Conservation (phyloP, 2,329 filamentous ascomycete genomes). For the Xylariales sp. region DNA sequence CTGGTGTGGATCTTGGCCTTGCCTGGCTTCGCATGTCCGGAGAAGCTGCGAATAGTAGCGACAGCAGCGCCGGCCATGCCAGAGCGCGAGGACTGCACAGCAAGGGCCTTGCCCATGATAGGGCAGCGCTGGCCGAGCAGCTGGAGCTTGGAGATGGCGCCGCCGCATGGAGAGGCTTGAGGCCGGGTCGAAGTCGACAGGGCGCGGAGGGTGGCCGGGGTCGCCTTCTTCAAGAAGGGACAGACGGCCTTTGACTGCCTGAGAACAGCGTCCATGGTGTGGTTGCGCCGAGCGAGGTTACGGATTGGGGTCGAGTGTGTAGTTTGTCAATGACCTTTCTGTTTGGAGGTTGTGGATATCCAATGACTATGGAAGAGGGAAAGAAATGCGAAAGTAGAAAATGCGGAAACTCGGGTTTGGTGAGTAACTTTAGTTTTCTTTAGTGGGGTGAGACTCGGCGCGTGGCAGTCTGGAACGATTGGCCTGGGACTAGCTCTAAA, state of each 20-base stretch:
- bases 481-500: too few species aligned
- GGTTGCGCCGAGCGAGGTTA: not conserved
- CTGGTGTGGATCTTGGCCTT: conserved; percentile 81
- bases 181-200: conserved; percentile 71
- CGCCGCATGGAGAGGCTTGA: conserved; percentile 71
- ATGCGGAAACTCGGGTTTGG: too few species aligned
- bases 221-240: conserved; percentile 93
- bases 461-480: too few species aligned
- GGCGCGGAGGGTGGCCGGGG: conserved; percentile 83
- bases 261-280: conserved; percentile 83
- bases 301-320: too few species aligned
- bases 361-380: too few species aligned
- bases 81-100: conserved; percentile 68
- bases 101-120: conserved; percentile 96
- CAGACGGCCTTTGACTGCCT: conserved; percentile 96
- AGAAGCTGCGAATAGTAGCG: conserved; percentile 47
- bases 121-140: conserved; percentile 91
- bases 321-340: too few species aligned
- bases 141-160: conserved; percentile 96
- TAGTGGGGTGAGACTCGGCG: too few species aligned
- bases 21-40: conserved; percentile 45
- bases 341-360: not conserved
- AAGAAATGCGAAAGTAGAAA: too few species aligned
- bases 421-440: too few species aligned
- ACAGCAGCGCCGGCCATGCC: conserved; percentile 38